Conservation (phyloP, 176 grass and related monocot species). For the Raddia guianensis region DNA sequence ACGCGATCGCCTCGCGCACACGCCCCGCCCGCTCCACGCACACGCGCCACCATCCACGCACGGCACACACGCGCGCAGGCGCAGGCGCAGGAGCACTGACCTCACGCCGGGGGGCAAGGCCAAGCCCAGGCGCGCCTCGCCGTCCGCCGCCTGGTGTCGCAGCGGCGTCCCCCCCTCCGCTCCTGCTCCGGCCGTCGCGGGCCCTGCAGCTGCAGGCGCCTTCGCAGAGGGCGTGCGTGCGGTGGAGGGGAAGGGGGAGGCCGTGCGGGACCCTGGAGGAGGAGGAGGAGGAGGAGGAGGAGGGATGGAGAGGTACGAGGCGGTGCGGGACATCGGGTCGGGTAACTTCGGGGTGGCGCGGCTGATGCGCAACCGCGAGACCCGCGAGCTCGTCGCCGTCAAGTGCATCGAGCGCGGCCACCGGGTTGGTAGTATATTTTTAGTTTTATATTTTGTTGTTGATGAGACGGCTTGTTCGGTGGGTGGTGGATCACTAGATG, state of each 20-base stretch:
- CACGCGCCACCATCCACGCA: slow-evolving; percentile 31
- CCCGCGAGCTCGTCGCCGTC: slow-evolving; percentile 87
- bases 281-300: not conserved
- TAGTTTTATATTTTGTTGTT: not conserved
- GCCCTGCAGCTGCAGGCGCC: not conserved
- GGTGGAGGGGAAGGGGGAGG: not conserved
- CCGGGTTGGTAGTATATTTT: slow-evolving; percentile 45
- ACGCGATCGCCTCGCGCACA: slow-evolving; percentile 40
- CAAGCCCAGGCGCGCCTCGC: slow-evolving; percentile 7
- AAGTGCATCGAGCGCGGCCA: slow-evolving; percentile 87
- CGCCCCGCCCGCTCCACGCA: slow-evolving; percentile 30
- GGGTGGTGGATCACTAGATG: slow-evolving; percentile 19
- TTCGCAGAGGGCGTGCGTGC: not conserved
- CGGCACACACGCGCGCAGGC: no score
- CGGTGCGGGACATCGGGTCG: slow-evolving; percentile 86
- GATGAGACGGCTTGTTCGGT: slow-evolving; percentile 10
- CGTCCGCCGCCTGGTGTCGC: not conserved
- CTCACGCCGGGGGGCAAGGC: slow-evolving; percentile 27
- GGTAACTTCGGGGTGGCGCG: slow-evolving; percentile 92
- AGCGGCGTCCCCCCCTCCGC: not conserved
- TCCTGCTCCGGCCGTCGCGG: slow-evolving; percentile 18
- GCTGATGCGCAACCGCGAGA: slow-evolving; percentile 82
- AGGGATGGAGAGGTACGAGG: slow-evolving; percentile 84
- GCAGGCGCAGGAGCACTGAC: not conserved
- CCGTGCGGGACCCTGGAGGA: not conserved